Evolutionary conservation across 306 rosid species (phyloP).

Genomic region (Vigna unguiculata): DNA sequence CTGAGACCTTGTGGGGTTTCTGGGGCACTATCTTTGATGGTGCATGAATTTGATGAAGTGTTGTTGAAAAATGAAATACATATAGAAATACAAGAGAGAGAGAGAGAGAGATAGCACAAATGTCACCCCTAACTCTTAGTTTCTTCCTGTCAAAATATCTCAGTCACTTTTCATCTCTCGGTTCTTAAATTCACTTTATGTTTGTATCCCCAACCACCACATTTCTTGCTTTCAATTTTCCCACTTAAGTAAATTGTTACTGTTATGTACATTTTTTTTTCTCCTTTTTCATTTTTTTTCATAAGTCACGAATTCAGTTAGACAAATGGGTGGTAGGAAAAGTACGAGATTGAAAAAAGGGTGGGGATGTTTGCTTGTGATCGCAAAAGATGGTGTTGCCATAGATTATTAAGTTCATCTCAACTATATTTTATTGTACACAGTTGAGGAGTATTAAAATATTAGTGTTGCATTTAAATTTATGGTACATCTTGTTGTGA

Average conservation of each 20-base stretch:
- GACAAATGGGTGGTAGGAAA: conserved; percentile 40
- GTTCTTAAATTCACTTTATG: conserved; percentile 18
- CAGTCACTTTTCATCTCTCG: conserved; percentile 29
- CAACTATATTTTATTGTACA: background rate
- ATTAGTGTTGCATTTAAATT: conserved; percentile 31
- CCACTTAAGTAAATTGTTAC: background rate
- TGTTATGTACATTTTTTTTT: background rate
- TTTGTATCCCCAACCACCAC: background rate
- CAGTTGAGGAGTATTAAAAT: conserved; percentile 13
- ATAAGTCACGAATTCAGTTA: background rate
- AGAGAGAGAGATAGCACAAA: conserved; percentile 54
- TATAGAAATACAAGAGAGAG: background rate
- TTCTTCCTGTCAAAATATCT: conserved; percentile 44
- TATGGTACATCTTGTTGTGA: conserved; percentile 46
- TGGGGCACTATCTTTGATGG: conserved; percentile 42
- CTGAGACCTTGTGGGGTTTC: conserved; percentile 38
- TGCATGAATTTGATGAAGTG: conserved; percentile 28
- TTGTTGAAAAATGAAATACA: conserved; percentile 36
- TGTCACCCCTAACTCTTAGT: conserved; percentile 52
- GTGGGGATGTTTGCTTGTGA: conserved; percentile 79
- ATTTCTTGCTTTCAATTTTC: background rate
- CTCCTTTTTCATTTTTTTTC: too few species aligned
- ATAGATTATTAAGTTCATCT: background rate
- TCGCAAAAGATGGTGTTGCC: conserved; percentile 58
- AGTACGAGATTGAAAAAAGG: conserved; percentile 39